Evolutionary conservation across 2,329 filamentous ascomycete species (phyloP).

Genomic region (Allantophomopsis lycopodina): DNA sequence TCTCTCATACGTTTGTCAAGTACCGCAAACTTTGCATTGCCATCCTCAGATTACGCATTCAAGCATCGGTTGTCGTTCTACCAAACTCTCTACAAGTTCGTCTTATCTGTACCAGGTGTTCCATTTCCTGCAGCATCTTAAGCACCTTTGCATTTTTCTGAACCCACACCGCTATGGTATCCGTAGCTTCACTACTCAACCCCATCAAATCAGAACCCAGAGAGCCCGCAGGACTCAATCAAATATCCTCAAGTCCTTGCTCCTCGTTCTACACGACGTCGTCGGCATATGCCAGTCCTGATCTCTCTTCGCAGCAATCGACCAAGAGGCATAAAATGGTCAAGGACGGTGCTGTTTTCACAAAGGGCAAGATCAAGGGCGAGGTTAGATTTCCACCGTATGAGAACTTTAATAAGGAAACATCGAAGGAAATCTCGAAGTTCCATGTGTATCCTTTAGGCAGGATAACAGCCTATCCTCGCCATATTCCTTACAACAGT

Average conservation of each 20-base stretch:
- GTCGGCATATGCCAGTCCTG: conserved; percentile 13
- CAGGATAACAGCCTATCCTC: conserved; percentile 43
- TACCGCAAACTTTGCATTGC: too few species aligned
- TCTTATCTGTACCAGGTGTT: neutral
- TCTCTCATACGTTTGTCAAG: too few species aligned
- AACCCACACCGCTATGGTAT: conserved; percentile 35
- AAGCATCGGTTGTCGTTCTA: conserved; percentile 1
- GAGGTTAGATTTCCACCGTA: conserved; percentile 61
- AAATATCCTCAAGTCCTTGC: conserved; percentile 26
- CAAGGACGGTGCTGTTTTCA: conserved; percentile 51
- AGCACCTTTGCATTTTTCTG: neutral
- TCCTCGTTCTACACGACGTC: conserved; percentile 11
- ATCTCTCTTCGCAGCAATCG: conserved; percentile 12
- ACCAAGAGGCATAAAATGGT: conserved; percentile 41
- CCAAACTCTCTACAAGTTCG: conserved; percentile 3
- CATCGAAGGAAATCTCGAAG: conserved; percentile 41
- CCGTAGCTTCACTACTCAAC: conserved; percentile 53
- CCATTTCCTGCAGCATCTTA: too few species aligned
- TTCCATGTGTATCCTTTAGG: conserved; percentile 56
- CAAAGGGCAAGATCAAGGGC: conserved; percentile 47
- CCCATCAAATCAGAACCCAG: conserved; percentile 27
- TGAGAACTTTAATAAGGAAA: conserved; percentile 46
- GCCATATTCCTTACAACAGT: conserved; percentile 87
- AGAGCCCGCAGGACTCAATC: conserved; percentile 14
- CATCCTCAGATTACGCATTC: too few species aligned